These are phyloP conservation scores for Protomyces gravidus DNA, from an alignment of 1,139 yeast genomes.

Conservation along the genomic window DNA sequence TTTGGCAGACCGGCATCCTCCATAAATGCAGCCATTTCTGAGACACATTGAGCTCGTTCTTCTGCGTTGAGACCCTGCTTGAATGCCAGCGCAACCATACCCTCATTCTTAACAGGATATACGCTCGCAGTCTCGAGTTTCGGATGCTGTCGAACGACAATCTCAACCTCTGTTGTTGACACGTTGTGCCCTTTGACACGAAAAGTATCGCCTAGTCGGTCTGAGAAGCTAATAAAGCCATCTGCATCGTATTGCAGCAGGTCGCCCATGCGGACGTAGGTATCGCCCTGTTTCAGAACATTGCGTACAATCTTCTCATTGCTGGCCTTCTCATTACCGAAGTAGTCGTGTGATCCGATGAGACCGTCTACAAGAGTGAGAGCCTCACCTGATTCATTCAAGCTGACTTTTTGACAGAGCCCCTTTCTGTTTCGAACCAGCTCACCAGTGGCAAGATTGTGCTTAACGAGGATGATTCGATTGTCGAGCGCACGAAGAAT, in stretches of 20 bases:
- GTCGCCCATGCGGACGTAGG: slow-evolving; percentile 87
- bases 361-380: neutral
- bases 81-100: neutral
- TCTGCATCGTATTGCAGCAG: slow-evolving; percentile 63
- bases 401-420: neutral
- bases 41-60: neutral
- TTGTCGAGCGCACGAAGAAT: slow-evolving; percentile 45
- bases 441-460: neutral
- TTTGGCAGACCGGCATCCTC: neutral
- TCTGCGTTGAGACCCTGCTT: neutral
- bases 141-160: neutral
- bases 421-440: neutral
- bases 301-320: slow-evolving; percentile 64
- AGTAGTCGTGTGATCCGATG: slow-evolving; percentile 64
- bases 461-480: neutral
- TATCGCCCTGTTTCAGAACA: slow-evolving; percentile 81
- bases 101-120: neutral
- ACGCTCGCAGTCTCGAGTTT: neutral
- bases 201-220: slow-evolving; percentile 92
- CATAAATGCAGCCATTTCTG: neutral
- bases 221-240: slow-evolving; percentile 76
- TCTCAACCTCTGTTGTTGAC: slow-evolving; percentile 53
- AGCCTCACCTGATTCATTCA: neutral
- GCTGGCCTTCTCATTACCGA: slow-evolving; percentile 75
- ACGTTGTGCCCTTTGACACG: slow-evolving; percentile 97